Base-by-base conservation (phyloP, 257 asterid genomes). In the Penstemon eatonii region DNA sequence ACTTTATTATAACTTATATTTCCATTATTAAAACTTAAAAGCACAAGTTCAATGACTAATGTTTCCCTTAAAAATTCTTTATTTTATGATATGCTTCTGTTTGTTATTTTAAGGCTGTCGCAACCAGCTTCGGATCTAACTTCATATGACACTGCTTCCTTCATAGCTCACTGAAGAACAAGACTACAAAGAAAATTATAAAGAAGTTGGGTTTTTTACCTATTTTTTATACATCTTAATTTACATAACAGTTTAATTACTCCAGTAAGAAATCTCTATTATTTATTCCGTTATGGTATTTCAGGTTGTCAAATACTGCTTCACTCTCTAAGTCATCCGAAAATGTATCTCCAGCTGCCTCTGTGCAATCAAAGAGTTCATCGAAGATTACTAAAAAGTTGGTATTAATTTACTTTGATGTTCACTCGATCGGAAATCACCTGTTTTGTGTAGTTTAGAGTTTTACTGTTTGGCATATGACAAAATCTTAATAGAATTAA, bases 361-460 rank as follows among this genome's bases (percentile, higher is more conserved):
- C 93, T 52, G 71, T 73, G 56, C 82, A 79, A 61, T 73, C 87
- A 55, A 87, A 80, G 82, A 71, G 74, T 79, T 78, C 84, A 39
- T 81, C 78, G 78, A 91, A 89, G 90, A 89, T 90, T 73, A 94
- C 97, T 56, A 91, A 87, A 87, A 91, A 87, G 99, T 94, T 59
- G 66, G 83, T 84, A 75, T 60, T 42, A 42, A n/a, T 56, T 73
- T 69, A 52, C 59, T 81, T 63, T 46, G 60, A 40, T 61, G 44
- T 46, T 56, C 56, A 55, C 4, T 15, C 63, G 13, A 4, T 45
- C 7, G 15, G 8, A 42, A 7, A 37, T 72, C 25, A 41, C 15
- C 57, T 60, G 65, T 42, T 25, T 44, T 44, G 41, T 72, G 76
- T 43, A 68, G 38, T 67, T 42, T 59, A 7, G 57, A 54, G 33